These are phyloP conservation scores for Agroathelia rolfsii DNA, from an alignment of 1,284 basidiomycete genomes.

Conservation along the genomic window DNA sequence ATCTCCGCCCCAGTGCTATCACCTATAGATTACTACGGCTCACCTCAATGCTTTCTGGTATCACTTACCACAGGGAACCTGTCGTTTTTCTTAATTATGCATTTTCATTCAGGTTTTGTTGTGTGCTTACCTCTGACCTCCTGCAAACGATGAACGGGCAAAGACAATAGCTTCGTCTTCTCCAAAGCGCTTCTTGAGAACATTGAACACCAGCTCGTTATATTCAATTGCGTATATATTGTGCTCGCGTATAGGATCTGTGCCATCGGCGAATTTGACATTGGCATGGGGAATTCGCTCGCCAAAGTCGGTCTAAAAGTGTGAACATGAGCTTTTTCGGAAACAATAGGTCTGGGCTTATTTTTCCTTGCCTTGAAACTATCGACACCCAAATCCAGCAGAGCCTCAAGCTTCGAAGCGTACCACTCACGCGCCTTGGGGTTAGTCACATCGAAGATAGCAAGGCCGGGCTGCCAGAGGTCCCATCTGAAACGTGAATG, in stretches of 20 bases:
- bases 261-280: slow-evolving; percentile 41
- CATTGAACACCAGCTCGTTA: slow-evolving; percentile 46
- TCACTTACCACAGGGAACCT: slow-evolving; percentile 29
- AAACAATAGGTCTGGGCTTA: background rate
- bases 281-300: slow-evolving; percentile 47
- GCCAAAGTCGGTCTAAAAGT: slow-evolving; percentile 48
- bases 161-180: slow-evolving; percentile 46
- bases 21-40: background rate
- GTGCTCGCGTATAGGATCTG: slow-evolving; percentile 40
- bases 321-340: background rate
- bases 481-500: slow-evolving; percentile 23
- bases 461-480: slow-evolving; percentile 48
- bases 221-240: slow-evolving; percentile 46
- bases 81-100: slow-evolving; percentile 2
- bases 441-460: slow-evolving; percentile 50
- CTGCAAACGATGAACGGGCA: slow-evolving; percentile 44
- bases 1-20: slow-evolving; percentile 50
- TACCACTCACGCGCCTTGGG: slow-evolving; percentile 48
- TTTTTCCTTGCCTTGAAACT: slow-evolving; percentile 34
- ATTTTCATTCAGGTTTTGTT: too few species aligned
- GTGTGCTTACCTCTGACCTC: slow-evolving; percentile 36
- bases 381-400: slow-evolving; percentile 50
- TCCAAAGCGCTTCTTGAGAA: slow-evolving; percentile 38
- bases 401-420: slow-evolving; percentile 34
- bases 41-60: background rate